Evolutionary conservation across 75 land plant species (phyloP).

Genomic region (Azolla pinnata): DNA sequence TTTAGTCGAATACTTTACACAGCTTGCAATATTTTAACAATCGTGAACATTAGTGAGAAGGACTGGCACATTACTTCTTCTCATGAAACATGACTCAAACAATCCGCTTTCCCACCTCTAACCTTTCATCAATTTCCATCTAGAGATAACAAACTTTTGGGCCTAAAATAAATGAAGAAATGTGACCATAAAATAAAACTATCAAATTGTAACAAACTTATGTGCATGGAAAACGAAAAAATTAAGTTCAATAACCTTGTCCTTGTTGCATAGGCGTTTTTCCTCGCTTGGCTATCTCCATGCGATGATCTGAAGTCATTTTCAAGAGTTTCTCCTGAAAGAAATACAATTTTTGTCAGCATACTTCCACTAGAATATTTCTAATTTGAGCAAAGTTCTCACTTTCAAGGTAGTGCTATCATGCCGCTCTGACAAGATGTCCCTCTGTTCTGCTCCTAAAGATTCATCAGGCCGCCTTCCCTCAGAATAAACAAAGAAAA

Average conservation of each 20-base stretch:
- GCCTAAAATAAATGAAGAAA: no score
- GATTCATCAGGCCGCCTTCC: slow-evolving; percentile 18
- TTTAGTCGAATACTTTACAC: no score
- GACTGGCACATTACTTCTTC: no score
- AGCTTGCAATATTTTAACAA: no score
- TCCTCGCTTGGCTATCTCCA: slow-evolving; percentile 80
- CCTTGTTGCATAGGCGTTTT: slow-evolving; percentile 30
- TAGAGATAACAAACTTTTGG: no score
- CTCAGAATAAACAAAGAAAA: slow-evolving; percentile 6
- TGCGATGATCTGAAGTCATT: slow-evolving; percentile 76
- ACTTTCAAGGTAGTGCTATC: slow-evolving; percentile 73
- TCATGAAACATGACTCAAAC: no score
- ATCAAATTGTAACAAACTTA: no score
- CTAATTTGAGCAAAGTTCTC: slow-evolving; percentile 1
- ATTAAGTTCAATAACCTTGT: slow-evolving; percentile 31
- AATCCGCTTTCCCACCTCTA: no score
- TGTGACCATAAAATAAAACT: no score
- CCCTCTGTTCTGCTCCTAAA: slow-evolving; percentile 25
- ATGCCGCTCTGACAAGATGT: slow-evolving; percentile 57
- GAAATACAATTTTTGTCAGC: not conserved
- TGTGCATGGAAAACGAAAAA: not conserved
- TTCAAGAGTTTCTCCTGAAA: slow-evolving; percentile 72
- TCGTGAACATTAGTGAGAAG: no score
- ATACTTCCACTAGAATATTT: slow-evolving; percentile 16
- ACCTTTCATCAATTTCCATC: no score